A percentile compares a stretch with the other conserved stretches of the same genome.
These are phyloP conservation scores for Lentinula novae-zelandiae DNA, from an alignment of 1,284 basidiomycete species.

Conservation along the genomic window DNA sequence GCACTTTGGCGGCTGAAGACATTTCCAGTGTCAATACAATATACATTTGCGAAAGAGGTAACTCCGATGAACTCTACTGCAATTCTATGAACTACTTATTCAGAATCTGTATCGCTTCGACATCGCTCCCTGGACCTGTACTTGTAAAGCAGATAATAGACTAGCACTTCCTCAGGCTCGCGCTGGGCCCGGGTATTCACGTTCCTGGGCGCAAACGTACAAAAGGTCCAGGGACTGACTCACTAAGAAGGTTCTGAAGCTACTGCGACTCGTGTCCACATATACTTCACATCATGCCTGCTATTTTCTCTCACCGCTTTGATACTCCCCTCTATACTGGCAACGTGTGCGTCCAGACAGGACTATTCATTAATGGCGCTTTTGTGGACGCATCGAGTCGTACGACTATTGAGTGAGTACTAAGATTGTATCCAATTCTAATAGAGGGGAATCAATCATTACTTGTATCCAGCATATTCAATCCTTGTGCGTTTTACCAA, in stretches of 20 bases:
- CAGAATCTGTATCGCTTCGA: background rate
- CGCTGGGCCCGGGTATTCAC: background rate
- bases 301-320: background rate
- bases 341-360: background rate
- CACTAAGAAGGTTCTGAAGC: background rate
- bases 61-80: background rate
- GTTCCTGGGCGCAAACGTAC: background rate
- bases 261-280: background rate
- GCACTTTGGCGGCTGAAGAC: too few relatives aligned
- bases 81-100: background rate
- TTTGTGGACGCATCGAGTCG: conserved; percentile 14
- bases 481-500: conserved; percentile 50
- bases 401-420: conserved; percentile 12
- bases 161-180: background rate
- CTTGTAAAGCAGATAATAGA: too few relatives aligned
- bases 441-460: conserved; percentile 6
- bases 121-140: background rate
- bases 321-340: conserved; percentile 8
- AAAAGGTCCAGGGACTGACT: background rate
- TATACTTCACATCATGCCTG: background rate
- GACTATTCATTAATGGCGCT: conserved; percentile 16
- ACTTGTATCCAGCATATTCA: conserved; percentile 57
- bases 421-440: conserved; percentile 6
- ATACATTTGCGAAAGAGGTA: background rate
- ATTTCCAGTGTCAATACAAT: too few relatives aligned